Percentiles rank a stretch among this genome's conserved stretches.
These are phyloP conservation scores for Straminergon stramineum DNA, from an alignment of 225 moss, liverwort and hornwort species.

Conservation along the genomic window DNA sequence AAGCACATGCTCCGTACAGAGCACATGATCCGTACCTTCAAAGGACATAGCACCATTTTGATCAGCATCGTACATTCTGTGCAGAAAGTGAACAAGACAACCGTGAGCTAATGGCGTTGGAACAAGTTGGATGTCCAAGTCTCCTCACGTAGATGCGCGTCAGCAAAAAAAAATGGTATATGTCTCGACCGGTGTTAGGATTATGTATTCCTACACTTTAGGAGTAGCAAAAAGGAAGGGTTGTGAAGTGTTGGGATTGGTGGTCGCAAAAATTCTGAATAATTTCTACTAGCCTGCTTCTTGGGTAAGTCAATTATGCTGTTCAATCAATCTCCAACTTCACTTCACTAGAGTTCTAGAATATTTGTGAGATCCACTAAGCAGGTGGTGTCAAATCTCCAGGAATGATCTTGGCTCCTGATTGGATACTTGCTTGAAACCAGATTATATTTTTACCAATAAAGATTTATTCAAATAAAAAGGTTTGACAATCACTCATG, in stretches of 20 bases:
- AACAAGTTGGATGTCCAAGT: background rate
- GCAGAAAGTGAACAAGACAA: background rate
- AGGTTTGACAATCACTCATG: background rate
- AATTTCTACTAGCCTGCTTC: background rate
- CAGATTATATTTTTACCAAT: background rate
- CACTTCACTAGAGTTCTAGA: background rate
- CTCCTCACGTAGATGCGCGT: background rate
- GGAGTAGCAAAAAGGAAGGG: background rate
- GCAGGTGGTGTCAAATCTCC: background rate
- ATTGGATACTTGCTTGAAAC: background rate
- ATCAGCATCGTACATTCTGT: slow-evolving; percentile 81
- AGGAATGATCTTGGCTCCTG: background rate
- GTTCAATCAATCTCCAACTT: background rate
- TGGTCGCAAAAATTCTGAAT: background rate
- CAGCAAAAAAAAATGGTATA: background rate
- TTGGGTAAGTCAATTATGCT: background rate
- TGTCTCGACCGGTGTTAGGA: background rate
- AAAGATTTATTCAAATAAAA: background rate
- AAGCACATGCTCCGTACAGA: slow-evolving; percentile 14
- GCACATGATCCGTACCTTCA: slow-evolving; percentile 33
- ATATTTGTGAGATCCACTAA: background rate
- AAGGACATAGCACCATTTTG: slow-evolving; percentile 77
- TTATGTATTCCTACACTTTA: background rate
- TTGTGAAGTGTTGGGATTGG: background rate
- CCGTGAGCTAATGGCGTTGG: background rate